These are phyloP conservation scores for Globisporangium abappressorium DNA, from an alignment of 352 stramenopile species.

Conservation along the genomic window DNA sequence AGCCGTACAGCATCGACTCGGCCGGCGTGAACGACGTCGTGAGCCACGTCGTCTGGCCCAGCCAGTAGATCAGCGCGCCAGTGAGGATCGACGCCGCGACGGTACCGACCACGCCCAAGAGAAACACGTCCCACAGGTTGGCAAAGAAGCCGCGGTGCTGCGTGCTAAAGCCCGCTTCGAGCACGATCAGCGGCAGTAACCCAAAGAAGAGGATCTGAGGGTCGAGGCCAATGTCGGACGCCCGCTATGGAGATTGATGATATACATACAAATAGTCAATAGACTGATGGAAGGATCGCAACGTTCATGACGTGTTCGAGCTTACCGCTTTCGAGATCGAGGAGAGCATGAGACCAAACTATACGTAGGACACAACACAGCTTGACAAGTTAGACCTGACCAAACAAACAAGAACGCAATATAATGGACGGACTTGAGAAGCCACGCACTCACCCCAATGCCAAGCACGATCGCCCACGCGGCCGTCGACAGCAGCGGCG, in stretches of 20 bases:
- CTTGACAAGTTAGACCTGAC: not conserved
- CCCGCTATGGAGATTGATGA: constrained; percentile 24
- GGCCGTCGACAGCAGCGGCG: constrained; percentile 56
- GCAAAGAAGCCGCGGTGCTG: constrained; percentile 61
- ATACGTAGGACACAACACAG: not conserved
- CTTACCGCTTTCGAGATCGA: constrained; percentile 40
- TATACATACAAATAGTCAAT: not conserved
- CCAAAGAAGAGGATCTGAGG: constrained; percentile 65
- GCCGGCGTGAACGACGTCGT: constrained; percentile 71
- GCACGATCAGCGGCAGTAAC: constrained; percentile 59
- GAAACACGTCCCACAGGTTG: constrained; percentile 44
- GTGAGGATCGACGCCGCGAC: constrained; percentile 50
- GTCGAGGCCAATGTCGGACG: constrained; percentile 43
- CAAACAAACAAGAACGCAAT: not conserved
- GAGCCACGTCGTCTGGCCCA: constrained; percentile 32
- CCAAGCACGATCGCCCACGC: constrained; percentile 64
- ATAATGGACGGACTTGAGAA: not conserved
- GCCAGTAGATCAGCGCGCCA: constrained; percentile 38
- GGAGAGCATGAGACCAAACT: constrained; percentile 40
- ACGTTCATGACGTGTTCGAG: not conserved
- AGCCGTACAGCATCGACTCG: constrained; percentile 88
- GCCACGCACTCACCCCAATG: constrained; percentile 1
- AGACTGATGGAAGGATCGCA: not conserved
- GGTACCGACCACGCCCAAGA: constrained; percentile 48
- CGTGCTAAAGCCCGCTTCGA: constrained; percentile 63